Percentiles rank a stretch among this genome's conserved stretches.
phyloP scores from a whole-genome alignment of 148 eudicot species.

The Fallopia convolvulus region DNA sequence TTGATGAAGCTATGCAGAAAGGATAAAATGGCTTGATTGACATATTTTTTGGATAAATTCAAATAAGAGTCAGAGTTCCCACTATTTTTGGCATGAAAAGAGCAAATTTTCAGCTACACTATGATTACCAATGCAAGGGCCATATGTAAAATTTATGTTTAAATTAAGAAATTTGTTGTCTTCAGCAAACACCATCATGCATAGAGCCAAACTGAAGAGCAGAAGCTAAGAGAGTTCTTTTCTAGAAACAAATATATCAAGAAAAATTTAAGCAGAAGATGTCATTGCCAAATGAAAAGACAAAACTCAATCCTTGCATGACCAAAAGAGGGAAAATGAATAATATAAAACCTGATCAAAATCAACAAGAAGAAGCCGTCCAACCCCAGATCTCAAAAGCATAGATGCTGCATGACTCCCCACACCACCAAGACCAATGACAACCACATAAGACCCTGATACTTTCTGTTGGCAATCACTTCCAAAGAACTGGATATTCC shows the following conservation, averaged over 20 bases:
- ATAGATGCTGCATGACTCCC: slow-evolving; percentile 99
- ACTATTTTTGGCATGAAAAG: background rate
- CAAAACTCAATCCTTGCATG: background rate
- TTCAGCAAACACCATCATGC: background rate
- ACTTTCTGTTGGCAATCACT: slow-evolving; percentile 69
- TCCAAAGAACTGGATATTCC: slow-evolving; percentile 97
- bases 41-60: background rate
- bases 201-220: background rate
- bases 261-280: background rate
- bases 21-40: background rate
- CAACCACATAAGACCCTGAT: slow-evolving; percentile 72
- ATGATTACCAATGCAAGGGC: background rate
- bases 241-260: background rate
- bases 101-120: background rate
- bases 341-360: slow-evolving; percentile 77
- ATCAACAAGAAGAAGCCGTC: slow-evolving; percentile 86
- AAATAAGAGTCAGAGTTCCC: background rate
- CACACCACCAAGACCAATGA: slow-evolving; percentile 98
- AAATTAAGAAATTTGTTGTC: background rate
- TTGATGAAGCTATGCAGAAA: background rate
- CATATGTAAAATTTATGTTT: background rate
- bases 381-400: slow-evolving; percentile 97
- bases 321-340: slow-evolving; percentile 7
- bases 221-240: background rate
- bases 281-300: slow-evolving; percentile 6